Conservation (phyloP, 2,329 filamentous ascomycete species). For the Alternaria solani region DNA sequence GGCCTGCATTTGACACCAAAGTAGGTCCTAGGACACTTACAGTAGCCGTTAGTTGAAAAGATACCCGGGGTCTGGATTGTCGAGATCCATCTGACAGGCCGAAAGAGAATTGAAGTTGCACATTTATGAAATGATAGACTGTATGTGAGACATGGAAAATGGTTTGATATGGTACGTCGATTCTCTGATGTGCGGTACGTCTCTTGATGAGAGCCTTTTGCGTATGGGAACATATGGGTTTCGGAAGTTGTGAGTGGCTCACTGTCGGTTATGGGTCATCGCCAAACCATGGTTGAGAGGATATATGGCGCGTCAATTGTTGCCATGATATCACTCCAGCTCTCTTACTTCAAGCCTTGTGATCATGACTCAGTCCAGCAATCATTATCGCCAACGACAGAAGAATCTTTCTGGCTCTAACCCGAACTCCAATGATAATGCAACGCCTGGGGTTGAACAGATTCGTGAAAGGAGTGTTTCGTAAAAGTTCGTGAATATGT, state of each 20-base stretch:
- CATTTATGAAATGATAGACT: not conserved
- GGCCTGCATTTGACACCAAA: not conserved
- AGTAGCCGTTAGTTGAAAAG: not conserved
- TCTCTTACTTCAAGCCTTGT: not conserved
- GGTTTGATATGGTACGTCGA: not conserved
- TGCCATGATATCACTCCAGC: not conserved
- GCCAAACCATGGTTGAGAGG: too few species aligned
- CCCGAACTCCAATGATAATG: constrained; percentile 13
- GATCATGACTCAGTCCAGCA: not conserved
- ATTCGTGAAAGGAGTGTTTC: not conserved
- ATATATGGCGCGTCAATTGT: not conserved
- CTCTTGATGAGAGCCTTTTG: too few species aligned
- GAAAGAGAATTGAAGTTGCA: not conserved
- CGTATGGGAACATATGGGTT: too few species aligned
- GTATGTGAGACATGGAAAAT: not conserved
- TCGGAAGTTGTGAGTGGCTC: too few species aligned
- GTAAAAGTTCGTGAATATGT: constrained; percentile 1
- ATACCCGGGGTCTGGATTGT: not conserved
- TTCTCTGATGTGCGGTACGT: too few species aligned
- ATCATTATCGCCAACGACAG: not conserved
- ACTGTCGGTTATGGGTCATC: too few species aligned
- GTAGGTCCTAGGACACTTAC: not conserved
- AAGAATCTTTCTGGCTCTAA: not conserved
- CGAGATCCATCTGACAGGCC: not conserved
- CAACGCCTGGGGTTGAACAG: not conserved